These are phyloP conservation scores for Kodamaea suecica DNA, from an alignment of 1,139 yeast genomes.

Conservation along the genomic window DNA sequence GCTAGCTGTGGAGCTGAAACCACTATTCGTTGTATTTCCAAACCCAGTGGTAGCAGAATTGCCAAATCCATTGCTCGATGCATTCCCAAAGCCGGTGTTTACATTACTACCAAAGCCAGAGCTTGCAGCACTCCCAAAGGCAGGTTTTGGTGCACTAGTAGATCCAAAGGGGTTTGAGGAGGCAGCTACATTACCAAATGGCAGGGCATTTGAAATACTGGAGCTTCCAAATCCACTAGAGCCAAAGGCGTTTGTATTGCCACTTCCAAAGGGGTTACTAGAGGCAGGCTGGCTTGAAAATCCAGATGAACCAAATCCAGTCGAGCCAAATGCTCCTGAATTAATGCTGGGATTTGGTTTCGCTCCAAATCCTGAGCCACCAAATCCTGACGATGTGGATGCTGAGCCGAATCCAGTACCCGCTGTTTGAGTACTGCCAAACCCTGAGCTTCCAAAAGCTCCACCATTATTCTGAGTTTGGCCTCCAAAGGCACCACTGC, in stretches of 20 bases:
- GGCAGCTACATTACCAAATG: conserved; percentile 4
- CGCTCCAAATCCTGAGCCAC: conserved; percentile 14
- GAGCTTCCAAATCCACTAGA: conserved; percentile 4
- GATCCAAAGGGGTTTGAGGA: conserved; percentile 12
- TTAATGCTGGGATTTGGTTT: conserved; percentile 8
- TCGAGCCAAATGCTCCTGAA: conserved; percentile 12
- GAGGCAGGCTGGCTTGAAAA: conserved; percentile 1
- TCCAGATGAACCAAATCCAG: conserved; percentile 13
- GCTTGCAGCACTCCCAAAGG: conserved; percentile 4
- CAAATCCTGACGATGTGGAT: conserved; percentile 21
- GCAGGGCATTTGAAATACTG: conserved; percentile 2
- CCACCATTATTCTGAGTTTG: background rate
- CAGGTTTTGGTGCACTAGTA: conserved; percentile 6
- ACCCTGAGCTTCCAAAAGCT: conserved; percentile 6
- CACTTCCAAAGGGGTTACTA: background rate
- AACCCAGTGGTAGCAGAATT: background rate
- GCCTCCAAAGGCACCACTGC: conserved; percentile 1
- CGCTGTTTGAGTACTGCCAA: conserved; percentile 1
- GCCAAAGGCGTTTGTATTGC: conserved; percentile 1
- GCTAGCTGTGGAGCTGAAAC: conserved; percentile 11
- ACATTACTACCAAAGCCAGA: background rate
- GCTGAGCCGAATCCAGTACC: conserved; percentile 1
- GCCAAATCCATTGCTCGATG: conserved; percentile 11
- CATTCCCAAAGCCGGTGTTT: conserved; percentile 6
- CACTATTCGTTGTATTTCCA: conserved; percentile 9